Conservation (phyloP, 345 rosid genomes). For the Dipteronia sinensis region DNA sequence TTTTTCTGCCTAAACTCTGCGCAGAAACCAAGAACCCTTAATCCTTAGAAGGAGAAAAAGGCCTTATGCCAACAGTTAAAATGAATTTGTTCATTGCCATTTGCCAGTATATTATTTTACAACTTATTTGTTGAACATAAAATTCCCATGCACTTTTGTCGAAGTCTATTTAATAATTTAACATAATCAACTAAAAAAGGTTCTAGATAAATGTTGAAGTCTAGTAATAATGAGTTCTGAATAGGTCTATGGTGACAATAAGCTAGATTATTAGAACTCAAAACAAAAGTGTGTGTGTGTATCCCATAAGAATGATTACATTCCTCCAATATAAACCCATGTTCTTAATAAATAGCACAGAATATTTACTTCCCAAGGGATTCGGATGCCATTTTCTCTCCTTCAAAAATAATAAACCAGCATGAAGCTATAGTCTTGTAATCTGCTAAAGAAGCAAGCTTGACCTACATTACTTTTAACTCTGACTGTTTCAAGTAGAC, state of each 20-base stretch:
- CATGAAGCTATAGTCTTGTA: not conserved
- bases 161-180: not conserved
- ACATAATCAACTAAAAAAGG: not conserved
- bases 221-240: not conserved
- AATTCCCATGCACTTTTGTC: not conserved
- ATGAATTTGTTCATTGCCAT: not conserved
- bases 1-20: slow-evolving; percentile 69
- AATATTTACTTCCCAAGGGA: not conserved
- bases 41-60: not conserved
- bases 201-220: not conserved
- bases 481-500: not conserved
- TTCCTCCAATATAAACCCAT: not conserved
- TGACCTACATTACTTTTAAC: not conserved
- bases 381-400: not conserved
- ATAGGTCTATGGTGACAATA: not conserved
- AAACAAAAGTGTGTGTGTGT: not conserved
- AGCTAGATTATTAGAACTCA: not conserved
- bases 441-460: not conserved
- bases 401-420: not conserved
- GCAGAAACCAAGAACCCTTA: slow-evolving; percentile 16
- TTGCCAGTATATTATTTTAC: not conserved
- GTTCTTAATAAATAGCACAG: not conserved
- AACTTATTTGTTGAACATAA: not conserved
- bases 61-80: not conserved
- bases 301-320: not conserved